Percentiles rank a stretch among this genome's conserved stretches.
phyloP scores from a whole-genome alignment of 768 basidiomycete species.

The Sutorius australiensis region DNA sequence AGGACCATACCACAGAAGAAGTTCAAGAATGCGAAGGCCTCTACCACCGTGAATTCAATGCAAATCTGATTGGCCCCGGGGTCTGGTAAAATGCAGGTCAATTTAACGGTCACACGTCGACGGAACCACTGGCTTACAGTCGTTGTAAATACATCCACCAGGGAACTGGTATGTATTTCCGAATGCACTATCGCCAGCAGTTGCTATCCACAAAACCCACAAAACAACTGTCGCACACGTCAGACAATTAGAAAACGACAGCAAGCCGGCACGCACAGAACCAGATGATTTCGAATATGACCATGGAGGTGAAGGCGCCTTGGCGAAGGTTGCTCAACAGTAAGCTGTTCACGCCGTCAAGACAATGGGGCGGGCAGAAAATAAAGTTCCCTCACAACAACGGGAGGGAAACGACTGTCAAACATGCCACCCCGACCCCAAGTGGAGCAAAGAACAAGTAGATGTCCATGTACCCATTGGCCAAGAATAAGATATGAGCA shows the following conservation, averaged over 20 bases:
- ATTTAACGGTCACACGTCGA: background rate
- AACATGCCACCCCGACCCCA: slow-evolving; percentile 9
- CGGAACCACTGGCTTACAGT: slow-evolving; percentile 3
- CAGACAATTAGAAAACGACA: background rate
- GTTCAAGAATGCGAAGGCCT: slow-evolving; percentile 19
- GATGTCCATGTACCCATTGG: background rate
- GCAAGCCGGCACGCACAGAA: slow-evolving; percentile 16
- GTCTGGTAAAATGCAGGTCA: slow-evolving; percentile 3
- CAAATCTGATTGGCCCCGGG: slow-evolving; percentile 12
- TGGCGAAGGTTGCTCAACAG: slow-evolving; percentile 7
- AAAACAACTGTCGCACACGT: slow-evolving; percentile 15
- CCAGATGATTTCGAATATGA: slow-evolving; percentile 27
- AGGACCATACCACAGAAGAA: slow-evolving; percentile 24
- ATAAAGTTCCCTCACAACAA: slow-evolving; percentile 18
- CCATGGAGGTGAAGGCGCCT: slow-evolving; percentile 17
- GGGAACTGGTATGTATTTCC: slow-evolving; percentile 12
- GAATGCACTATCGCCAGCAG: slow-evolving; percentile 11
- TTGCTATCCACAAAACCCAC: slow-evolving; percentile 22
- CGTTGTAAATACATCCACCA: slow-evolving; percentile 11
- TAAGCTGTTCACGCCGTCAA: slow-evolving; percentile 12
- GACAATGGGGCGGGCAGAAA: background rate
- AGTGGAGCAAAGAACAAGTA: slow-evolving; percentile 15
- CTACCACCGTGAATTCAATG: slow-evolving; percentile 17
- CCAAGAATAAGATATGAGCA: slow-evolving; percentile 15
- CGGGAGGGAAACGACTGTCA: slow-evolving; percentile 23